Conservation (phyloP, 768 basidiomycete species). For the Dacryopinax primogenitus region DNA sequence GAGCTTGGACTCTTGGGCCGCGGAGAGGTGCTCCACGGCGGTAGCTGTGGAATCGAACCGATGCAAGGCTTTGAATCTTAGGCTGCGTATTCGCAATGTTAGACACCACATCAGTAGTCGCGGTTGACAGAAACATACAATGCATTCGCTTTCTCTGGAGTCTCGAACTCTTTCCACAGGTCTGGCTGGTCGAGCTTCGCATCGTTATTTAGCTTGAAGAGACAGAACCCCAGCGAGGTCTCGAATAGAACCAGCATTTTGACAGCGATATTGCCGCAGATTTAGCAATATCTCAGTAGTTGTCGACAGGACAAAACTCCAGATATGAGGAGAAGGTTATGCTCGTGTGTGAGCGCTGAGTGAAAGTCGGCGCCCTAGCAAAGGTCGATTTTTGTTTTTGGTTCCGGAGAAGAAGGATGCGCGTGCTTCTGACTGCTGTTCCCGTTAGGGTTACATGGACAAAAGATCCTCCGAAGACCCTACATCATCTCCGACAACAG, state of each 20-base stretch:
- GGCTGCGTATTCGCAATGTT: constrained; percentile 33
- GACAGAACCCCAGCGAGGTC: constrained; percentile 90
- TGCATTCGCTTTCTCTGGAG: constrained; percentile 81
- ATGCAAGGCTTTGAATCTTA: constrained; percentile 90
- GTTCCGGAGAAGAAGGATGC: neutral
- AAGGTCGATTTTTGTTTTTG: constrained; percentile 9
- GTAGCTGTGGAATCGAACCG: constrained; percentile 92
- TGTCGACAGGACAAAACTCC: neutral
- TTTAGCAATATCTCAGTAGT: too few relatives aligned
- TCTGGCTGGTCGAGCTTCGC: constrained; percentile 78
- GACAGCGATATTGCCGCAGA: too few relatives aligned
- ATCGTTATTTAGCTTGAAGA: constrained; percentile 87
- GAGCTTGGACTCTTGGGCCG: constrained; percentile 82
- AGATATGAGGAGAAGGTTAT: neutral
- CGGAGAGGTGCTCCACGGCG: constrained; percentile 92
- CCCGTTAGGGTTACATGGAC: neutral
- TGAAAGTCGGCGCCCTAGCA: neutral
- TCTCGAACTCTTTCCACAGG: constrained; percentile 85
- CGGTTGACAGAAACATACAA: constrained; percentile 43
- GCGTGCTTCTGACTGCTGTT: constrained; percentile 1
- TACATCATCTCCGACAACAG: neutral
- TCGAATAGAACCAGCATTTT: constrained; percentile 92
- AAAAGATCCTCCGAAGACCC: neutral
- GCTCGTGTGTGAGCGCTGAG: neutral
- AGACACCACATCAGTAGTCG: neutral